Base-by-base conservation (phyloP, 2,329 filamentous ascomycete genomes). In the Anisogramma anomala region DNA sequence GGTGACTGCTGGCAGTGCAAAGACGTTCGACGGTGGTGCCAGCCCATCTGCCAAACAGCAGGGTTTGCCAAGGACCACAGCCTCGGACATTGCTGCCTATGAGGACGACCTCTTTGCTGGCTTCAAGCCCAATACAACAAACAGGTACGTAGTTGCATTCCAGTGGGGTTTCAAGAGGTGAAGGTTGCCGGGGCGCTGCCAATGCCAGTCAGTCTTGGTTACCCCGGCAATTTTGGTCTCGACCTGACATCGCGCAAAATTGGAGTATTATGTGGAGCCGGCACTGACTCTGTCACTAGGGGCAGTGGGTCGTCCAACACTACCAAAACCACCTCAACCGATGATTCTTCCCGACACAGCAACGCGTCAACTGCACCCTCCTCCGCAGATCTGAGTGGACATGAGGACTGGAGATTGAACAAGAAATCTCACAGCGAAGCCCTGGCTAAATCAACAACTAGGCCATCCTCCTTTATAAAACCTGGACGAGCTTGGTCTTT, bases 341-440 rank as follows among this genome's bases (percentile, higher is more conserved):
- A 77, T 57, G 72, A 71, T 51, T 77, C 73, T 25, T 78, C 74
- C 36, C 69, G 73, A 53, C 71, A 77, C 55, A 77, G 74, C 57
- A 74, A 74, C 57, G 69, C 66, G 39, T 77, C 74, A n/a, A 77
- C 74, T 27, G 65, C 74, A 26, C 72, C 74, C 10, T 78, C 74
- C 3, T 77, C 74, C 3, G 67, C 72, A 38, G 72, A 68, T 39
- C 52, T 60, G 25, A 57, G 53, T 31, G 50, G 49, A 8, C 59
- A 63, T 27, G 64, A 69, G 42, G 65, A 69, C 40, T 60, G 57
- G 58, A 60, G 56, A 36, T 53, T 53, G 31, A 34, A 30, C 41
- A 66, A 57, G 51, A 71, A 65, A 50, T 52, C 53, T 18, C 53
- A 60, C 36, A 56, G 51, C 43, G 64, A 63, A 48, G 61, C 55